Evolutionary conservation across 805 yeast genomes (phyloP), one percentile per base, ranked within the genome.

Genomic region (Metschnikowia noctiluminum): DNA sequence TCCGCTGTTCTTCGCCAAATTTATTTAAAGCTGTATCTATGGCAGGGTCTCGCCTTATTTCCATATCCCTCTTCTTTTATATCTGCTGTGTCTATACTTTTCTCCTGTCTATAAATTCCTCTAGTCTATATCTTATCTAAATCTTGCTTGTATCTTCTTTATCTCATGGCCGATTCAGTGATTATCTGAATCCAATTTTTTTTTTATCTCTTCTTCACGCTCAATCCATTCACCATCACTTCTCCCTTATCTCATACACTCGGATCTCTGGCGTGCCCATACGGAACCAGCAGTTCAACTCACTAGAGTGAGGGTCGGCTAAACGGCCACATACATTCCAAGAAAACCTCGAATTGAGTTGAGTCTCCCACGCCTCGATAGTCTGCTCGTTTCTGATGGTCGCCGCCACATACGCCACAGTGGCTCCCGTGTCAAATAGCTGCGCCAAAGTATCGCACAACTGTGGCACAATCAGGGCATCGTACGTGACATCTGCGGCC

Each of bases 401-500:
- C 6, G 95, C 92, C 1, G 95, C 84, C 13, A 91, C 75, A 7
- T 78, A 47, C 2, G 76, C 79, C 56, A 59, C 12, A 26, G 52
- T 54, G 16, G 71, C 55, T 6, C 65, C 63, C 7, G 38, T 56
- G 35, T 5, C 57, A 41, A 73, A 63, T 45, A 74, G 66, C 36
- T 68, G 71, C n/a, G 60, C 53, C 2, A 87, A 60, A 10, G 84
- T 77, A 5, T 60, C 51, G n/a, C 81, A 74, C 37, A 91, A 71
- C 26, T 66, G 66, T 0, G 82, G 81, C 16, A 89, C 73, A 2
- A 82, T 72, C 3, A 77, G 68, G 2, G 81, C 62, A 59, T 91
- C 97, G 64, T 87, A 91, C 0, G 96, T 89, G 12, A 91, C 89
- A 64, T 91, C 98, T 0, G 97, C 94, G 0, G 91, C 96, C 3